Base-by-base conservation (phyloP, 805 yeast genomes). In the Cyberlindnera euphorbiiphila region DNA sequence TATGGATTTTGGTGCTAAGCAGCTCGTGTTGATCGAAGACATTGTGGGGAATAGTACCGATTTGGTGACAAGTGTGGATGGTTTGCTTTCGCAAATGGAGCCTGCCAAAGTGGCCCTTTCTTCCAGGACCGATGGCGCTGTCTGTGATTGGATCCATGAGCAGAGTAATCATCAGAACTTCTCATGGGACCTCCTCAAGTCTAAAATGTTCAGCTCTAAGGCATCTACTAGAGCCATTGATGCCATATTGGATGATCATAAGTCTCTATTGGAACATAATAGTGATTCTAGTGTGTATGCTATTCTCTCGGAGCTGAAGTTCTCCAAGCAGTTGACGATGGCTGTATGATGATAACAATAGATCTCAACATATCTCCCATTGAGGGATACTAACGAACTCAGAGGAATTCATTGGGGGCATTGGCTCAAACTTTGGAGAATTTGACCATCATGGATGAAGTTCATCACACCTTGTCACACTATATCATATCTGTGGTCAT, bases 261-360 rank as follows among this genome's bases (percentile, higher is more conserved):
- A 25, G 9, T 21, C 11, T 11, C 10, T 9, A 21, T 21, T 9
- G 8, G 24, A 21, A 21, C 17, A 16, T 10, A 12, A 30, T 2
- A 4, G 22, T n/a, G 22, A 16, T 10, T 14, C 33, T 2, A 4
- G 22, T n/a, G 13, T 39, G 9, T 29, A 33, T 25, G 23, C 41
- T 3, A 11, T 34, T 2, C 28, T 45, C 12, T 25, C 39, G 1
- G 43, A 39, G 13, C 15, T 45, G 22, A 37, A 33, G 25, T 37
- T 18, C 25, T 27, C 36, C 2, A 36, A 31, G 12, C 14, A 35
- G 10, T 23, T 39, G 17, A 10, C n/a, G 6, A 25, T 42, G 25
- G 46, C 46, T 12, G 49, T 45, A 37, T 26, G 45, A 22, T 22
- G n/a, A 25, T 16, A 25, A 32, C 15, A 8, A 9, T 24, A 23